A percentile compares a stretch with the other conserved stretches of the same genome.
Conservation (phyloP, 495 filamentous ascomycete genomes). For the Lindgomyces ingoldianus region DNA sequence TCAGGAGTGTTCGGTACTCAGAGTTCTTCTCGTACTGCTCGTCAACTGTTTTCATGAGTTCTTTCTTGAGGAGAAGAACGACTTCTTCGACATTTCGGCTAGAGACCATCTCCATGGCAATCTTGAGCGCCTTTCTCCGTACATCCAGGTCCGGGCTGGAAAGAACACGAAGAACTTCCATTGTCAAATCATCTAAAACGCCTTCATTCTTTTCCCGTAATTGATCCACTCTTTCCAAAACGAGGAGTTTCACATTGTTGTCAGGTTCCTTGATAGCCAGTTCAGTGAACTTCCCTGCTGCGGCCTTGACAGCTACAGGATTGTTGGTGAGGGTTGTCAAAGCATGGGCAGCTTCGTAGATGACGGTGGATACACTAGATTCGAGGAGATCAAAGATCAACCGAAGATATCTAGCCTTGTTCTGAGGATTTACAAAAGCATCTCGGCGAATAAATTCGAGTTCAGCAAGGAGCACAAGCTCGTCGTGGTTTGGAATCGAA, state of each 20-base stretch:
- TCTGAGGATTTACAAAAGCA: slow-evolving; percentile 88
- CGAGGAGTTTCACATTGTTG: slow-evolving; percentile 99
- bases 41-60: slow-evolving; percentile 95
- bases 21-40: slow-evolving; percentile 98
- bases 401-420: slow-evolving; percentile 91
- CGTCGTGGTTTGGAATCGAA: slow-evolving; percentile 89
- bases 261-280: slow-evolving; percentile 95
- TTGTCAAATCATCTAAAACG: slow-evolving; percentile 90
- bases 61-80: slow-evolving; percentile 93
- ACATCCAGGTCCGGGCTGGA: slow-evolving; percentile 97
- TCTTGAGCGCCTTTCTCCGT: slow-evolving; percentile 82
- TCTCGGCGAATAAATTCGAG: slow-evolving; percentile 97
- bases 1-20: slow-evolving; percentile 93
- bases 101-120: slow-evolving; percentile 96
- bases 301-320: slow-evolving; percentile 96
- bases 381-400: slow-evolving; percentile 97
- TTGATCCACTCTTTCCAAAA: slow-evolving; percentile 91
- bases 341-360: slow-evolving; percentile 96
- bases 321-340: slow-evolving; percentile 75
- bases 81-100: slow-evolving; percentile 99
- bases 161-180: slow-evolving; percentile 97
- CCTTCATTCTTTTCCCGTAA: slow-evolving; percentile 90
- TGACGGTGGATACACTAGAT: slow-evolving; percentile 87
- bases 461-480: slow-evolving; percentile 88
- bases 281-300: slow-evolving; percentile 93